Percentiles rank a stretch among this genome's conserved stretches.
Evolutionary conservation across 257 asterid genomes (phyloP).

Genomic region (Solanum phureja): DNA sequence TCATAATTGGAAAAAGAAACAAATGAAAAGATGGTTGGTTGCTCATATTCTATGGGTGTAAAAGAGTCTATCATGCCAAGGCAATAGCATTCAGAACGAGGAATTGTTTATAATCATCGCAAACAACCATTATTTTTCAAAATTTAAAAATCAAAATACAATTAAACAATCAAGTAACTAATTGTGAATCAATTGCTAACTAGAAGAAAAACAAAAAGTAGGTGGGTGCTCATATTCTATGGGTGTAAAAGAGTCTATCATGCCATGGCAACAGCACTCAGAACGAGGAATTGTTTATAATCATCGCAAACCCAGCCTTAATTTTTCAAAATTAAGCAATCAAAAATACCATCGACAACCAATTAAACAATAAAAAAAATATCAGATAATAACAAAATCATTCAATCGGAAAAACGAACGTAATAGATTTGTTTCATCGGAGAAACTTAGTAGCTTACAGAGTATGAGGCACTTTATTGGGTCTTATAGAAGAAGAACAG

Average conservation of each 20-base stretch:
- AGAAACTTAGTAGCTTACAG: neutral
- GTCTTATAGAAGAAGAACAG: neutral
- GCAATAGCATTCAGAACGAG: conserved; percentile 57
- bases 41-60: conserved; percentile 90
- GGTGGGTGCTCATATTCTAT: conserved; percentile 69
- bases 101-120: conserved; percentile 69
- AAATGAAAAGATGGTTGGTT: neutral
- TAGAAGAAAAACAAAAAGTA: neutral
- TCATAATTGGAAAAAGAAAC: neutral
- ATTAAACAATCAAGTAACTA: neutral
- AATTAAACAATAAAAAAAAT: neutral
- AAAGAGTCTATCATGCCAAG: conserved; percentile 58
- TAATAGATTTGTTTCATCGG: neutral
- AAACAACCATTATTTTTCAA: neutral
- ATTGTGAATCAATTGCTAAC: neutral
- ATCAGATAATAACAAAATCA: neutral
- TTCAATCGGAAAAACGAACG: neutral
- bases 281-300: conserved; percentile 68
- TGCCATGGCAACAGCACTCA: conserved; percentile 53
- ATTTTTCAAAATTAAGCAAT: neutral
- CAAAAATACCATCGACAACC: neutral
- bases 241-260: conserved; percentile 69
- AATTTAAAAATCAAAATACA: neutral
- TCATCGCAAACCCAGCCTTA: conserved; percentile 31
- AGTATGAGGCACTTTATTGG: neutral